Percentiles rank a stretch among this genome's conserved stretches.
Conservation (phyloP, 1,284 basidiomycete genomes). For the Meripilus lineatus region DNA sequence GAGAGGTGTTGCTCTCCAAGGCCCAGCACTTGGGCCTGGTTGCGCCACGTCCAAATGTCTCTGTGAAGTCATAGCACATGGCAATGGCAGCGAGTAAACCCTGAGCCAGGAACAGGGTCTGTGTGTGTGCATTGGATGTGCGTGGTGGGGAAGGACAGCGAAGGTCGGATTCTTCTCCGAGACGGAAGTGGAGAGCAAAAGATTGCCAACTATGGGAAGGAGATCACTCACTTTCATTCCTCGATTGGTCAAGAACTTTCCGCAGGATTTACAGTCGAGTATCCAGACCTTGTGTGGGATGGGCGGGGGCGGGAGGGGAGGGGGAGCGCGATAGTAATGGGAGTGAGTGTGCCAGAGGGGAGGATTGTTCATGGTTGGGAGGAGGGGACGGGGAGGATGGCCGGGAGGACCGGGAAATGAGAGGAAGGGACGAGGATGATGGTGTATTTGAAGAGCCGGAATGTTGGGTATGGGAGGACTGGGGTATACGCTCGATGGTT, state of each 20-base stretch:
- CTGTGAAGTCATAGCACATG: not conserved
- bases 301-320: constrained; percentile 32
- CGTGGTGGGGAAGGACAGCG: not conserved
- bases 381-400: not conserved
- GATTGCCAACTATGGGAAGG: not conserved
- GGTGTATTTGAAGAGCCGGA: not conserved
- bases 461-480: not conserved
- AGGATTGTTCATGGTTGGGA: not conserved
- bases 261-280: constrained; percentile 70
- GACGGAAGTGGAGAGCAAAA: not conserved
- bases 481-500: not conserved
- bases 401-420: not conserved
- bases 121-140: not conserved
- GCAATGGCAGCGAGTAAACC: not conserved
- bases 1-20: too few relatives aligned
- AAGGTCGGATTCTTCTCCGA: not conserved
- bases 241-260: constrained; percentile 71
- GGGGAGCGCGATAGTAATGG: constrained; percentile 13
- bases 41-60: not conserved
- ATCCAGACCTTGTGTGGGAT: constrained; percentile 71
- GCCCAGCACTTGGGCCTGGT: too few relatives aligned
- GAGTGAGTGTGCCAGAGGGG: constrained; percentile 2
- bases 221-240: constrained; percentile 67
- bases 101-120: too few relatives aligned
- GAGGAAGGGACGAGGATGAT: not conserved